Evolutionary conservation across 2,329 filamentous ascomycete species (phyloP).

Genomic region (Trichoderma gracile): DNA sequence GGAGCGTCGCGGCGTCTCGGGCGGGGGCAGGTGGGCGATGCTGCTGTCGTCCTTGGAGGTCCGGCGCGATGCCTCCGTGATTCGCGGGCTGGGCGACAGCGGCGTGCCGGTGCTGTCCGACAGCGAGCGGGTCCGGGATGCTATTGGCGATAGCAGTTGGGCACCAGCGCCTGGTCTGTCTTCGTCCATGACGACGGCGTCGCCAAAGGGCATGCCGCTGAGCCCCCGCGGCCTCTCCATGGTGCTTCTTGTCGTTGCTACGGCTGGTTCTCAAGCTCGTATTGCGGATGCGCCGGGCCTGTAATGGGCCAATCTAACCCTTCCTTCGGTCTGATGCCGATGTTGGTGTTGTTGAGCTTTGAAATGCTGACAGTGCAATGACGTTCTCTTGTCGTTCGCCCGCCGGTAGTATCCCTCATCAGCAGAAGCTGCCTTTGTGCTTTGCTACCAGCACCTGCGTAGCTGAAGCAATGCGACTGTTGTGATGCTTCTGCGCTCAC

Average conservation of each 20-base stretch:
- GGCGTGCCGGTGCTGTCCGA: slow-evolving; percentile 64
- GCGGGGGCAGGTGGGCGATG: slow-evolving; percentile 47
- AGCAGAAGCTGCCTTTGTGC: neutral
- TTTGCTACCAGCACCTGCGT: neutral
- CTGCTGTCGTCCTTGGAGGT: slow-evolving; percentile 68
- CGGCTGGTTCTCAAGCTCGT: neutral
- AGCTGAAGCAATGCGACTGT: neutral
- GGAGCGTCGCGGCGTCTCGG: slow-evolving; percentile 72
- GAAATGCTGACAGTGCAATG: neutral
- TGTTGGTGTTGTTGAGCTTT: neutral
- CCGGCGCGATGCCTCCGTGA: slow-evolving; percentile 54
- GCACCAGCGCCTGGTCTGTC: slow-evolving; percentile 18
- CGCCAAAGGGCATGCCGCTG: slow-evolving; percentile 10
- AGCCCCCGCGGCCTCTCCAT: slow-evolving; percentile 24
- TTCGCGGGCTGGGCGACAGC: slow-evolving; percentile 59
- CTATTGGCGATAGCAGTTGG: slow-evolving; percentile 43
- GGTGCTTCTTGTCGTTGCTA: neutral
- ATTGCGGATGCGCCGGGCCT: neutral
- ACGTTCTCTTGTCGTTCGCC: slow-evolving; percentile 3
- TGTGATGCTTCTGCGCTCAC: neutral
- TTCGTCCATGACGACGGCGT: slow-evolving; percentile 24
- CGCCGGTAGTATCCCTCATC: neutral
- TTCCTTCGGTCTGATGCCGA: too few species aligned
- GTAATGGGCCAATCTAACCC: neutral
- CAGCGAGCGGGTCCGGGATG: slow-evolving; percentile 60